Conservation (phyloP, 2,329 filamentous ascomycete genomes). For the Pseudopithomyces chartarum region DNA sequence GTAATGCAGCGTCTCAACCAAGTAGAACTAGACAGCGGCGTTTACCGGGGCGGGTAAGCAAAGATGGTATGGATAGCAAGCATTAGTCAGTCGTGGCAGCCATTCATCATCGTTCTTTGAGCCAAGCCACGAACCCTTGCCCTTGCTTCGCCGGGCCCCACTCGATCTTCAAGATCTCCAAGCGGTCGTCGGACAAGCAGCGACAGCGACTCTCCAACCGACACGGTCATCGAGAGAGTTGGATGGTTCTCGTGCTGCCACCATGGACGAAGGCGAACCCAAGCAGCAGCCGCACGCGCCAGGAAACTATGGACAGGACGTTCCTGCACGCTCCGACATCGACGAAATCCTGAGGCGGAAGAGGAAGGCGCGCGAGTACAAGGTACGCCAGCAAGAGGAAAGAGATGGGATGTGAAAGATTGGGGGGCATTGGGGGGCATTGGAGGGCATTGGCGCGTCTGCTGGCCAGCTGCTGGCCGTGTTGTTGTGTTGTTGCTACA, state of each 20-base stretch:
- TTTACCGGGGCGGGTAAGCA: not conserved
- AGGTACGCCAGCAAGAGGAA: constrained; percentile 35
- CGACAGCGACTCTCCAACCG: constrained; percentile 13
- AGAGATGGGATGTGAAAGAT: not conserved
- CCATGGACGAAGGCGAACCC: constrained; percentile 37
- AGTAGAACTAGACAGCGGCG: not conserved
- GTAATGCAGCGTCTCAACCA: no score
- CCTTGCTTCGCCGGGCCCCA: constrained; percentile 3
- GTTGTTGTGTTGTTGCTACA: not conserved
- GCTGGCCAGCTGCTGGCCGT: not conserved
- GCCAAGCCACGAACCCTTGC: not conserved
- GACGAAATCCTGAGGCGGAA: constrained; percentile 57
- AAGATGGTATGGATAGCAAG: not conserved
- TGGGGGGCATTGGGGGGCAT: not conserved
- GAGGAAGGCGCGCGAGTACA: constrained; percentile 58
- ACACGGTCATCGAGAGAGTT: constrained; percentile 20
- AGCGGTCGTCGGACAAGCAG: not conserved
- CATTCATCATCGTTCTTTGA: not conserved
- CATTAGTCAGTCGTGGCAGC: not conserved
- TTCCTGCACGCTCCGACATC: constrained; percentile 52
- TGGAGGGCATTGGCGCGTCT: not conserved
- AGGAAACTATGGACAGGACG: constrained; percentile 28
- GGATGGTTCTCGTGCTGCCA: constrained; percentile 19
- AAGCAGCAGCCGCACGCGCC: constrained; percentile 30
- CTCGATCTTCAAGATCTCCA: constrained; percentile 4